Percentiles rank a stretch among this genome's conserved stretches.
Evolutionary conservation across 129 eudicot species (phyloP).

Genomic region (Calendula officinalis): DNA sequence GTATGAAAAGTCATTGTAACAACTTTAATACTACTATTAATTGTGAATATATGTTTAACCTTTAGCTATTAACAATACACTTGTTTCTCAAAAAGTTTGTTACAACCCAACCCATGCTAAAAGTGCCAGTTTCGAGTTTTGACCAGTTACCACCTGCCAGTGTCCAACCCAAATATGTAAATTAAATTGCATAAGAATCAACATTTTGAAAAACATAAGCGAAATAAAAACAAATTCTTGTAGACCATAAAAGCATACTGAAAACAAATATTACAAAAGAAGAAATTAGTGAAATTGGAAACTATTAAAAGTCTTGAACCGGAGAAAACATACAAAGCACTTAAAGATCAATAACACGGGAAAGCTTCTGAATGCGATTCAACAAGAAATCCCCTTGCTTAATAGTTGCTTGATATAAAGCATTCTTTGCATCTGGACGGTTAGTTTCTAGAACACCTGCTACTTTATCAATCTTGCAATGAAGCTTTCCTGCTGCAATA

Average conservation of each 20-base stretch:
- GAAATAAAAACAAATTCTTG: background rate
- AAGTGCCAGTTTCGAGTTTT: too few species aligned
- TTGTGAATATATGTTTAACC: too few species aligned
- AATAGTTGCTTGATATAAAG: conserved; percentile 90
- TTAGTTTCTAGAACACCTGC: conserved; percentile 89
- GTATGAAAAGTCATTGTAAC: too few species aligned
- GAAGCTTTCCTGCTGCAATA: conserved; percentile 92
- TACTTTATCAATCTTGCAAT: conserved; percentile 94
- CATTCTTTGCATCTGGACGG: conserved; percentile 91
- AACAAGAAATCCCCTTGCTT: conserved; percentile 89
- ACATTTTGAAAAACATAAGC: too few species aligned
- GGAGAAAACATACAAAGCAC: background rate
- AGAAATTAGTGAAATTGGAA: background rate
- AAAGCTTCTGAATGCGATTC: conserved; percentile 85
- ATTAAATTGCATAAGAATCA: too few species aligned
- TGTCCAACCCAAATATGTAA: too few species aligned
- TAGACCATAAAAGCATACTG: conserved; percentile 5
- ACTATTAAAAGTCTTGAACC: background rate
- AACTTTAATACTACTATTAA: too few species aligned
- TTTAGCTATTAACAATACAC: too few species aligned
- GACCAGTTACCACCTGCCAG: too few species aligned
- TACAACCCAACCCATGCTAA: too few species aligned
- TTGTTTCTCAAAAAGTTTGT: too few species aligned
- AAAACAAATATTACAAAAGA: conserved; percentile 23
- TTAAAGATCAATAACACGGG: conserved; percentile 88